A percentile compares a stretch with the other conserved stretches of the same genome.
phyloP scores from a whole-genome alignment of 805 yeast genomes.

The Candida sanyiensis region DNA sequence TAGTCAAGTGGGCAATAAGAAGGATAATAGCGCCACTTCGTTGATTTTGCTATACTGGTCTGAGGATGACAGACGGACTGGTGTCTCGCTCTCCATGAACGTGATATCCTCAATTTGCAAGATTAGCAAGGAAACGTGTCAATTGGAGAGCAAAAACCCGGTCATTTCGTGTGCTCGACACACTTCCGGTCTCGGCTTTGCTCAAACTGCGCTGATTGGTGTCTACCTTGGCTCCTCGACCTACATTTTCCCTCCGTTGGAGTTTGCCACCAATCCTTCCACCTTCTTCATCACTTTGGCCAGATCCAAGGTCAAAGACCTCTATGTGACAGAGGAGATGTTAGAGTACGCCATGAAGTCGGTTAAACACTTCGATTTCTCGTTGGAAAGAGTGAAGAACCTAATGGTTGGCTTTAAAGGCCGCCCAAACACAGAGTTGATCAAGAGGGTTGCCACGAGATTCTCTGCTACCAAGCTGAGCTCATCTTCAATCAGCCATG shows the following conservation, averaged over 20 bases:
- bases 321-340: conserved; percentile 80
- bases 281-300: conserved; percentile 66
- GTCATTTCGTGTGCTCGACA: conserved; percentile 85
- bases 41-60: conserved; percentile 66
- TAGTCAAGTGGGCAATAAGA: conserved; percentile 19
- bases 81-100: conserved; percentile 47
- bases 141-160: conserved; percentile 63
- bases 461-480: conserved; percentile 62
- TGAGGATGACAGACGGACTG: conserved; percentile 63
- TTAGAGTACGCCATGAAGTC: conserved; percentile 63
- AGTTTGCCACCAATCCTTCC: conserved; percentile 68
- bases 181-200: conserved; percentile 78
- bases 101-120: conserved; percentile 75
- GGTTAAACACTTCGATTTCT: conserved; percentile 49
- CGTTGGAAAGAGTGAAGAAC: conserved; percentile 61
- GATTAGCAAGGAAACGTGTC: conserved; percentile 87
- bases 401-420: conserved; percentile 76
- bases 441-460: conserved; percentile 51
- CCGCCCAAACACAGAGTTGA: conserved; percentile 61
- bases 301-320: conserved; percentile 76
- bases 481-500: conserved; percentile 64
- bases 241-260: conserved; percentile 68
- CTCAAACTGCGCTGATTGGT: conserved; percentile 81
- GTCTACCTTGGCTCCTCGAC: conserved; percentile 85
- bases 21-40: conserved; percentile 36